These are phyloP conservation scores for Paramecium bursaria DNA, from an alignment of 73 alveolate genomes.

Conservation along the genomic window DNA sequence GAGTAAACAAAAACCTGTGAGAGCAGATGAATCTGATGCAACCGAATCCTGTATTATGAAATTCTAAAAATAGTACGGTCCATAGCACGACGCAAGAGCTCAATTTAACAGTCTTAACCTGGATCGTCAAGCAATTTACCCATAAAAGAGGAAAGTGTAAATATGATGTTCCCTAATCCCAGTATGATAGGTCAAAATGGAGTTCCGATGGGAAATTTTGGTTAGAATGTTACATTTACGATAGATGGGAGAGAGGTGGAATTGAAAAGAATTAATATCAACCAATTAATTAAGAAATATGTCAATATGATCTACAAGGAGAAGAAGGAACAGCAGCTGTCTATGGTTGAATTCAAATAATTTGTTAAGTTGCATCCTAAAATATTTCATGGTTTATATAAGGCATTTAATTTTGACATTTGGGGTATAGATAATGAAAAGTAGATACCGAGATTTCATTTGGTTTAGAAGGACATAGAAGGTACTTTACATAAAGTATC, in stretches of 20 bases:
- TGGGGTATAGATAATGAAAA: slow-evolving; percentile 11
- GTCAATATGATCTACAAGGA: slow-evolving; percentile 49
- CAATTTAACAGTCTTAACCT: slow-evolving; percentile 6
- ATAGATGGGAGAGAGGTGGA: slow-evolving; percentile 46
- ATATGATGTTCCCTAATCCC: slow-evolving; percentile 49
- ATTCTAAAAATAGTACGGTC: not conserved
- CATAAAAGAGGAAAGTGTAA: slow-evolving; percentile 41
- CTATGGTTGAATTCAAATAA: slow-evolving; percentile 9
- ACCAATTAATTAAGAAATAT: slow-evolving; percentile 24
- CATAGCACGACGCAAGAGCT: not conserved
- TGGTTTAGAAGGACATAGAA: slow-evolving; percentile 15
- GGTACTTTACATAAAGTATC: slow-evolving; percentile 18
- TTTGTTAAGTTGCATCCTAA: slow-evolving; percentile 45
- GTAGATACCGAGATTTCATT: not conserved
- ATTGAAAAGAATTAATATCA: slow-evolving; percentile 45
- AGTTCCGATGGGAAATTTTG: slow-evolving; percentile 49
- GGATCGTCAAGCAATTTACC: slow-evolving; percentile 22
- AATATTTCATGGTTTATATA: slow-evolving; percentile 35
- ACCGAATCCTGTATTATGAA: slow-evolving; percentile 22
- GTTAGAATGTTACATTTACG: slow-evolving; percentile 29
- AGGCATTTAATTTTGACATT: slow-evolving; percentile 52
- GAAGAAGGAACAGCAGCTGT: slow-evolving; percentile 1
- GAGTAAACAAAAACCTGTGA: not conserved
- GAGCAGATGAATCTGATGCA: slow-evolving; percentile 28
- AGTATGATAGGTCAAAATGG: slow-evolving; percentile 55